Percentiles rank a stretch among this genome's conserved stretches.
Conservation (phyloP, 2,329 filamentous ascomycete genomes). For the Alternaria sp. region DNA sequence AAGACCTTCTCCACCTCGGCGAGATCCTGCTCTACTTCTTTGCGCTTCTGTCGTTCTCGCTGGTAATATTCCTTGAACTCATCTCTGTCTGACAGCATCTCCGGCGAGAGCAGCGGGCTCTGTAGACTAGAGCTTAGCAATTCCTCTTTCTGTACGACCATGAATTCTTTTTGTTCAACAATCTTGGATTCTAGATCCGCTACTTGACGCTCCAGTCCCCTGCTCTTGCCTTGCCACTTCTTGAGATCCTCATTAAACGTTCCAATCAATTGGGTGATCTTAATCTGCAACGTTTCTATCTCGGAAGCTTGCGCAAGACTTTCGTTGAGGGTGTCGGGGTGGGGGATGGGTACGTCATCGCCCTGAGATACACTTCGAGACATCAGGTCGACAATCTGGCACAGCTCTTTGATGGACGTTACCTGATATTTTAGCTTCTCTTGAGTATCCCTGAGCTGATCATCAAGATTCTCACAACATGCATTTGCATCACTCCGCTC, state of each 20-base stretch:
- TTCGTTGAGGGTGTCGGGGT: not conserved
- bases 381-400: not conserved
- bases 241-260: not conserved
- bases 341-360: not conserved
- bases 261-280: not conserved
- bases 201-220: not conserved
- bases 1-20: not conserved
- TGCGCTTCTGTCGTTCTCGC: not conserved
- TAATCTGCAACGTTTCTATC: not conserved
- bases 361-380: not conserved
- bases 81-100: not conserved
- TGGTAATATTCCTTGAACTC: not conserved
- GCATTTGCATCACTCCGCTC: not conserved
- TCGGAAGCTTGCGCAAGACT: not conserved
- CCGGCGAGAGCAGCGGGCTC: not conserved
- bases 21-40: not conserved
- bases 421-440: not conserved
- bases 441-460: not conserved
- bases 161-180: not conserved
- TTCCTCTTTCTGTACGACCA: not conserved
- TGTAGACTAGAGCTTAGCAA: not conserved
- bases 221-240: not conserved
- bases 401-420: not conserved
- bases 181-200: not conserved
- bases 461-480: not conserved